Base-by-base conservation (phyloP, 306 rosid species). In the Comarum palustre region DNA sequence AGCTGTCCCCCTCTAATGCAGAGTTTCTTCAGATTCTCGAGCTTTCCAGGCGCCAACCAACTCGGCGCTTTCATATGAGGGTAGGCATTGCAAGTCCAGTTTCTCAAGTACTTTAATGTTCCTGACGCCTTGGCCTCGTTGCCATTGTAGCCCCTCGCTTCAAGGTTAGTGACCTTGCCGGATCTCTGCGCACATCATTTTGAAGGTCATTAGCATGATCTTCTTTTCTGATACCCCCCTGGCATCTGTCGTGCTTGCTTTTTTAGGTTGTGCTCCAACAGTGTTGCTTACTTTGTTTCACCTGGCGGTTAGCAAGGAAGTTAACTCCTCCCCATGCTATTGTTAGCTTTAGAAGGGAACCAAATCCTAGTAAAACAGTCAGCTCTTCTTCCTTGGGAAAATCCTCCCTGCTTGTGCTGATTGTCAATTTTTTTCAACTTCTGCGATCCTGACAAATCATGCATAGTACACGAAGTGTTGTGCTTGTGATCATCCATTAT, bases 391-490 rank as follows among this genome's bases (percentile, higher is more conserved):
- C n/a, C 5, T n/a, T 24, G 27, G 84, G 81, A 43, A 81, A 76
- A 36, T 67, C 71, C 25, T 16, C 41, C 54, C 71, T 57, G 62
- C 71, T 76, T 20, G 74, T 60, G 75, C n/a, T 72, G 67, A 76
- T 60, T 55, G 61, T 66, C 78, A 81, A 72, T 61, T 81, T 81
- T 15, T 71, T 81, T n/a, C 62, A 81, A 34, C 70, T 72, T 80
- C 43, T 48, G 34, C 62, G 76, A 25, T 16, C 22, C 75, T 4
- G 5, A 43, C 52, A 81, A 62, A 59, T 47, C 72, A 1, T 43
- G 42, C n/a, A 81, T 59, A 76, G 22, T 58, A 66, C 75, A 81
- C 9, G 64, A 34, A 2, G 16, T 62, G 16, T 68, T 62, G 3
- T 39, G 29, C 17, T 5, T 58, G 17, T 20, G 34, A 48, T 36